Evolutionary conservation across 176 grass and related monocot genomes (phyloP), one percentile per base, ranked within the genome.

Genomic region (Rhynchospora tenuis): DNA sequence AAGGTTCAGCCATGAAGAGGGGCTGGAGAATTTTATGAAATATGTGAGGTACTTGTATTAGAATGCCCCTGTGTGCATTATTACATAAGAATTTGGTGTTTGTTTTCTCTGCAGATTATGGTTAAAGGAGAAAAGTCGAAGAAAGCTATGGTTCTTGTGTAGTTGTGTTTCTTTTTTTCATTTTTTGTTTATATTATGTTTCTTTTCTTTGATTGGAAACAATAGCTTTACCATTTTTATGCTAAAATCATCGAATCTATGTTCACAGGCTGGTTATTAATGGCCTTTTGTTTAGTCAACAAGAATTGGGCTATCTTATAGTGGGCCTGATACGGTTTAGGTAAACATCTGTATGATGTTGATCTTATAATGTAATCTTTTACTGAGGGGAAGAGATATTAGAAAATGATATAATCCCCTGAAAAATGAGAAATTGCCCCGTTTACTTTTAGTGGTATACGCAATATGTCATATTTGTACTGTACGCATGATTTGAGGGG

Each of bases 11-110:
- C 50, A 77, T 77, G 51, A 77, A 77, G 73, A 31, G 48, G 50
- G 48, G 73, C 31, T 56, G 50, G 26, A 56, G 73, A 77, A 48
- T 55, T n/a, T 77, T 77, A 56, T 77, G 26, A 77, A 76, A 77
- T 77, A 77, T 77, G 73, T 31, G 73, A 77, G 73, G 73, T 31
- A 77, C 71, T 26, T 51, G 46, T 77, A 77, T 77, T 14, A 77
- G 22, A 56, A 77, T 77, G 24, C 50, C 73, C 50, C 73, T 17
- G 48, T 77, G 73, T 77, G 73, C 13, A 77, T 77, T 77, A 77
- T 77, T 17, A 77, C 48, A 56, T 77, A 56, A 77, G 50, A 17
- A 24, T 77, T 31, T 77, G 73, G 73, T 19, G 73, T 27, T 77
- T 56, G 47, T 10, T 77, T 77, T 61, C 27, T 56, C 48, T 77